Conservation (phyloP, 495 filamentous ascomycete genomes). For the Daldinia childiae region DNA sequence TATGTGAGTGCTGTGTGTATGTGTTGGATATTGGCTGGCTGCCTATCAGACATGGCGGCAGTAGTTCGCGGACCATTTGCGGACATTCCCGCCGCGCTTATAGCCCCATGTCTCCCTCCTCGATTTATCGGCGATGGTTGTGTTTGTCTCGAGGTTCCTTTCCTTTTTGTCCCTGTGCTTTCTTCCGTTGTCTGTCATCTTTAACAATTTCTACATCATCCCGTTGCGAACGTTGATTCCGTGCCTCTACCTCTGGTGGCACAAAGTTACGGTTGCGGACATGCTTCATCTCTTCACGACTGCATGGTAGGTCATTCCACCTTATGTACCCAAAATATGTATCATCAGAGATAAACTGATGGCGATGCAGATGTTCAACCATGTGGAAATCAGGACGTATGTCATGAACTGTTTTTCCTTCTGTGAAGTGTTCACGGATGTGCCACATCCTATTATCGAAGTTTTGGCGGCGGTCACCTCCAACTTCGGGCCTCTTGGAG, state of each 20-base stretch:
- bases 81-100: conserved; percentile 21
- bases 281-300: background rate
- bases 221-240: background rate
- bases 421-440: conserved; percentile 51
- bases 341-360: conserved; percentile 30
- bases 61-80: conserved; percentile 33
- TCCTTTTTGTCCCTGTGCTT: background rate
- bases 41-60: conserved; percentile 7
- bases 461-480: conserved; percentile 23
- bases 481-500: background rate
- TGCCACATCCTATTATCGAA: conserved; percentile 58
- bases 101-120: conserved; percentile 14
- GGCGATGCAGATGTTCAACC: conserved; percentile 43
- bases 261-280: conserved; percentile 8
- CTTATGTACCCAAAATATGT: conserved; percentile 15
- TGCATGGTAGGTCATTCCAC: conserved; percentile 39
- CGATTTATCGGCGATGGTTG: conserved; percentile 3
- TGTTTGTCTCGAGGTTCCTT: background rate
- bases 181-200: conserved; percentile 30
- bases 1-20: background rate
- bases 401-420: conserved; percentile 23
- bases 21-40: conserved; percentile 15
- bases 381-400: conserved; percentile 56
- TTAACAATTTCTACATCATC: conserved; percentile 27
- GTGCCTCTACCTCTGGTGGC: conserved; percentile 20